Evolutionary conservation across 2,329 filamentous ascomycete genomes (phyloP).

Genomic region (Trichoderma sp.): DNA sequence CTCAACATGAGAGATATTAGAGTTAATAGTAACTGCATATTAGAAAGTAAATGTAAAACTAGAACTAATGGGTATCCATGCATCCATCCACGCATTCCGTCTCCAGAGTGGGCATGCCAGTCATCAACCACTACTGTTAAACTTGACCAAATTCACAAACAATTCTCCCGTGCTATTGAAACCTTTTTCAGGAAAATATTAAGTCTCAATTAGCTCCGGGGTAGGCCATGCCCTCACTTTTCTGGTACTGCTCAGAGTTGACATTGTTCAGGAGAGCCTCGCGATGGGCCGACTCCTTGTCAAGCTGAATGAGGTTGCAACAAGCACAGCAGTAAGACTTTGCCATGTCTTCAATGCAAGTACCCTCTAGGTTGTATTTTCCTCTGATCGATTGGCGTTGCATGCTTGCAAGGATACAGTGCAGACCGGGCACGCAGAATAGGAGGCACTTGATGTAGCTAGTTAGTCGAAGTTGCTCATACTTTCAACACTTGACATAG

Average conservation of each 20-base stretch:
- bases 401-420: slow-evolving; percentile 48
- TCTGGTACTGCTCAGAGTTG: slow-evolving; percentile 30
- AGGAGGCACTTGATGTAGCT: slow-evolving; percentile 43
- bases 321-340: slow-evolving; percentile 48
- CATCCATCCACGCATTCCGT: neutral
- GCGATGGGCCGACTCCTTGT: slow-evolving; percentile 49
- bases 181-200: neutral
- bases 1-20: neutral
- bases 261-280: slow-evolving; percentile 32
- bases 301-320: slow-evolving; percentile 49
- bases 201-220: slow-evolving; percentile 6
- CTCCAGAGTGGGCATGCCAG: neutral
- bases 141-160: neutral
- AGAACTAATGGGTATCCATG: slow-evolving; percentile 10
- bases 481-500: slow-evolving; percentile 8
- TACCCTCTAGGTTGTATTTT: slow-evolving; percentile 50
- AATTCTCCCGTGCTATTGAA: neutral
- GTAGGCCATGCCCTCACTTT: slow-evolving; percentile 28
- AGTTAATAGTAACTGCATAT: neutral
- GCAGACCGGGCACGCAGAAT: slow-evolving; percentile 46
- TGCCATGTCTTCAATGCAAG: slow-evolving; percentile 46
- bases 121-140: neutral
- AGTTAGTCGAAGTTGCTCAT: slow-evolving; percentile 7
- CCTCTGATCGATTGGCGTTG: slow-evolving; percentile 49
- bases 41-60: neutral